phyloP scores from a whole-genome alignment of 345 rosid genomes.

The Ceriops tagal region DNA sequence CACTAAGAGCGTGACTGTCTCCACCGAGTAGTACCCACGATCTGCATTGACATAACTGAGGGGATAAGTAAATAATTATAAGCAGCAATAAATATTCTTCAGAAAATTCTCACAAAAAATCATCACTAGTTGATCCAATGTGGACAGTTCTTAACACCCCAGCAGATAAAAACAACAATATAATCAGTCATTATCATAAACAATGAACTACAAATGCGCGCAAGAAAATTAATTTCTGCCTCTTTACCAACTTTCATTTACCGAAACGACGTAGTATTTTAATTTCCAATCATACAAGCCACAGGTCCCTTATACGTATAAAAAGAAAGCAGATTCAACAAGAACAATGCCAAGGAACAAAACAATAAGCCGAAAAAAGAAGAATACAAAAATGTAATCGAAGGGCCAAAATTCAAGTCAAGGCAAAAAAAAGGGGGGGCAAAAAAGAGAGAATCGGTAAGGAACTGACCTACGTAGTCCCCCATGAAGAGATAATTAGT shows the following conservation, averaged over 20 bases:
- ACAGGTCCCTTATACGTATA: no score
- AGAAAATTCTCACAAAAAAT: background rate
- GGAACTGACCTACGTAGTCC: conserved; percentile 85
- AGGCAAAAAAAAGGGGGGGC: background rate
- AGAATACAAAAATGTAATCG: no score
- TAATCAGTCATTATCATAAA: background rate
- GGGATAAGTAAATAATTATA: background rate
- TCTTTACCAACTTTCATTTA: no score
- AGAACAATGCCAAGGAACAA: no score
- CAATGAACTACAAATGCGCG: background rate
- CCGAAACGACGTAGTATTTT: no score
- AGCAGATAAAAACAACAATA: no score
- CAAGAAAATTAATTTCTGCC: no score
- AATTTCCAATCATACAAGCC: no score
- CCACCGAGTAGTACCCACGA: conserved; percentile 98
- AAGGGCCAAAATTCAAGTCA: background rate
- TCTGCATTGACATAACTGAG: conserved; percentile 50
- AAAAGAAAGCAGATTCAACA: no score
- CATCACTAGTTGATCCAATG: background rate
- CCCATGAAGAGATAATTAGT: conserved; percentile 99
- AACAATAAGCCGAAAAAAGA: no score
- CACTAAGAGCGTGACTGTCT: conserved; percentile 96
- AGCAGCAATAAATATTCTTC: background rate
- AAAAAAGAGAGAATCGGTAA: background rate
- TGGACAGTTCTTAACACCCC: no score